Conservation (phyloP, 2,329 filamentous ascomycete genomes). For the Neocucurbitaria cava region DNA sequence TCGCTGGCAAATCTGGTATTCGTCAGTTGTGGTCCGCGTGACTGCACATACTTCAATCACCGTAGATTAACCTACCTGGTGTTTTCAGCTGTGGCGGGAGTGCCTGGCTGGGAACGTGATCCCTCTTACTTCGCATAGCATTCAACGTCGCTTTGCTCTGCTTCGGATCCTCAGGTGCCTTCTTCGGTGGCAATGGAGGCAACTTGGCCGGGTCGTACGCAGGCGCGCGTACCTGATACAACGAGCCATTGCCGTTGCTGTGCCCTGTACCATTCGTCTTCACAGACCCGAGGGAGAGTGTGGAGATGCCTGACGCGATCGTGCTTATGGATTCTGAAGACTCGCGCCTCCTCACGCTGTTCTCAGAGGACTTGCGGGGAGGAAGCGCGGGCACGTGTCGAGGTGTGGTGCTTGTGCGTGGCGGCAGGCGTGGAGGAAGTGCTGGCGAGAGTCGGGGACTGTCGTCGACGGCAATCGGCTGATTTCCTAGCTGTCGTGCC, state of each 20-base stretch:
- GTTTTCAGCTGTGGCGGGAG: conserved; percentile 36
- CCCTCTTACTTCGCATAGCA: conserved; percentile 45
- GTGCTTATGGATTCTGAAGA: conserved; percentile 61
- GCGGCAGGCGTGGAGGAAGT: conserved; percentile 52
- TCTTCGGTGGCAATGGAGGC: conserved; percentile 62
- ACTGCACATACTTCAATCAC: neutral
- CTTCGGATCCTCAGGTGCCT: conserved; percentile 50
- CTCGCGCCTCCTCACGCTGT: conserved; percentile 40
- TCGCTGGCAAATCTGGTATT: conserved; percentile 21
- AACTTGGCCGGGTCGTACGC: conserved; percentile 63
- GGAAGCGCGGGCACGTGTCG: conserved; percentile 51
- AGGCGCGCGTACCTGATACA: conserved; percentile 59
- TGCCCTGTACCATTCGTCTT: conserved; percentile 48
- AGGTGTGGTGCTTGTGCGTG: conserved; percentile 55
- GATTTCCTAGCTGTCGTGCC: conserved; percentile 47
- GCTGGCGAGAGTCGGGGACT: conserved; percentile 35
- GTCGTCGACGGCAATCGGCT: conserved; percentile 36
- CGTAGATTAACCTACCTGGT: conserved; percentile 23
- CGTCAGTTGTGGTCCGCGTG: conserved; percentile 9
- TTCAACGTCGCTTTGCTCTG: conserved; percentile 46
- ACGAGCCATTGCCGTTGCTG: conserved; percentile 41
- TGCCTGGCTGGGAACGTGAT: conserved; percentile 31
- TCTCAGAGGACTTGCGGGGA: conserved; percentile 53
- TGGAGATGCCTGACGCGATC: conserved; percentile 55
- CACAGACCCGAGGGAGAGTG: conserved; percentile 58